A percentile compares a stretch with the other conserved stretches of the same genome.
Evolutionary conservation across 1,139 yeast species (phyloP).

Genomic region (Candida glucosophila): DNA sequence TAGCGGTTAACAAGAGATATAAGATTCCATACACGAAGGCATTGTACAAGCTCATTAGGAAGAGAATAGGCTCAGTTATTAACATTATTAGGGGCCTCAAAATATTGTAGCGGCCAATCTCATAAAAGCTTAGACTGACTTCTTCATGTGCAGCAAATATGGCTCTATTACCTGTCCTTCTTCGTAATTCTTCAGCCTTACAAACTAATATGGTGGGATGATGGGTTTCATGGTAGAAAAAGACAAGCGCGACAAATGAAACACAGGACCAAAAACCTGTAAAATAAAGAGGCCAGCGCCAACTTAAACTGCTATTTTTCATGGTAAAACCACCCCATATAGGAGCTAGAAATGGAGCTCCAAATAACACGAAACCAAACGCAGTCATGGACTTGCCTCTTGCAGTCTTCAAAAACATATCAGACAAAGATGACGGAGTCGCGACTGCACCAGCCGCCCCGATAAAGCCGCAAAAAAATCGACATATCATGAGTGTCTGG

Average conservation of each 20-base stretch:
- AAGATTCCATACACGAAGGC: conserved; percentile 74
- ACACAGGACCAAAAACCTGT: conserved; percentile 40
- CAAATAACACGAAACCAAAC: conserved; percentile 30
- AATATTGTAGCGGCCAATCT: conserved; percentile 55
- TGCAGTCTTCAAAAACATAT: conserved; percentile 21
- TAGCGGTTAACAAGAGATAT: conserved; percentile 63
- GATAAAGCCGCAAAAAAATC: conserved; percentile 33
- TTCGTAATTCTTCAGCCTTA: conserved; percentile 57
- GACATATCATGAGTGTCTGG: conserved; percentile 31
- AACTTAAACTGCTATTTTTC: conserved; percentile 28
- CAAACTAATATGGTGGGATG: conserved; percentile 41
- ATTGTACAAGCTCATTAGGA: conserved; percentile 57
- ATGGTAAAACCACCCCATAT: conserved; percentile 29
- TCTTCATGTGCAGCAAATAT: conserved; percentile 62
- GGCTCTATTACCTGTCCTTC: conserved; percentile 62
- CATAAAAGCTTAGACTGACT: conserved; percentile 46
- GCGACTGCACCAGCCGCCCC: conserved; percentile 37
- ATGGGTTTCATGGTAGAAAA: conserved; percentile 41
- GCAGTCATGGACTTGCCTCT: conserved; percentile 30
- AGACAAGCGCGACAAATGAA: conserved; percentile 19
- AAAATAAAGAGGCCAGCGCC: conserved; percentile 55
- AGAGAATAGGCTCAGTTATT: conserved; percentile 56
- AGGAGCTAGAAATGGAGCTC: conserved; percentile 41
- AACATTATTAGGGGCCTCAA: conserved; percentile 61
- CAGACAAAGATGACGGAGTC: conserved; percentile 38